Base-by-base conservation (phyloP, 352 stramenopile species). In the Phytophthora citrophthora region DNA sequence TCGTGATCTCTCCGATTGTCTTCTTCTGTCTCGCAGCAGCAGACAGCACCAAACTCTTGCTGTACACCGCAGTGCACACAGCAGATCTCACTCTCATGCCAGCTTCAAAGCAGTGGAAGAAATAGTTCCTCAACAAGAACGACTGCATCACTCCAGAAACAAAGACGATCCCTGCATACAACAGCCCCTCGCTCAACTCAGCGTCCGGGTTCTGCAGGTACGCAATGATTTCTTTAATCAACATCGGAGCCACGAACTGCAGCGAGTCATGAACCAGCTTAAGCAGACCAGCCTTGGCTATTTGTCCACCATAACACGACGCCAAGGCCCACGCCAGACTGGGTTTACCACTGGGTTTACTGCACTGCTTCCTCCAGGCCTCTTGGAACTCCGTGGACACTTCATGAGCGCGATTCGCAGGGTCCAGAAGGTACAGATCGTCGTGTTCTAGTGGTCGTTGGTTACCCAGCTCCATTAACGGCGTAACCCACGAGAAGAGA, bases 1-100 rank as follows among this genome's bases (percentile, higher is more conserved):
- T 99, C 1, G 85, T 94, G 55, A 98, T 98, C 76, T 98, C 90
- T 34, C 94, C 93, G 13, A 85, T 81, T 32, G 69, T 88, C 20
- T 70, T 74, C 57, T 79, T 72, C 79, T 75, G 77, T 67, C 29
- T 83, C 34, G 54, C 78, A 50, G 40, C 90, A 49, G 49, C 87
- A 48, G 48, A 97, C 54, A 68, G 78, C 72, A 77, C 93, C 84
- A 97, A 32, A 82, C 88, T 60, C 68, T 87, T 75, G 38, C 53
- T 63, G 57, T 79, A 89, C 39, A 89, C 80, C 6, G 80, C 75
- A 7, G 64, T 85, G 27, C 76, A 78, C 13, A 88, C 55, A 5
- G 79, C 79, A 23, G 71, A 84, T 13, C 81, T 58, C 3, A 90
- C 45, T 5, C 73, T 70, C 72, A 90, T 80, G 1, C 81, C 81